Conservation (phyloP, 1,284 basidiomycete species). For the Fomes fomentarius region DNA sequence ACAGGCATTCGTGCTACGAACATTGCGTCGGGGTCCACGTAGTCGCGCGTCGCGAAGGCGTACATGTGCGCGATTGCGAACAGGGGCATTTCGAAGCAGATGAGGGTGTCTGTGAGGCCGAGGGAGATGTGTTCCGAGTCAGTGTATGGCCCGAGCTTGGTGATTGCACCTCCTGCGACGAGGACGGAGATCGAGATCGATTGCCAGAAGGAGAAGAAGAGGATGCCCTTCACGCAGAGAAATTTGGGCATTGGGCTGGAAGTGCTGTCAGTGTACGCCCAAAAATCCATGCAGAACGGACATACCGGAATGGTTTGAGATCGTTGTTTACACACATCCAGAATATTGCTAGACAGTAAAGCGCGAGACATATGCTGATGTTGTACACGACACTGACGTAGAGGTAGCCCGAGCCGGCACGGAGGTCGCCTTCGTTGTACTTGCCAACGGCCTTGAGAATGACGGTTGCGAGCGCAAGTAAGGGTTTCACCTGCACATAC, state of each 20-base stretch:
- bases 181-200: constrained; percentile 86
- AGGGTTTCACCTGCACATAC: constrained; percentile 96
- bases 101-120: constrained; percentile 87
- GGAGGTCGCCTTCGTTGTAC: constrained; percentile 90
- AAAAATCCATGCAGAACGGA: constrained; percentile 22
- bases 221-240: constrained; percentile 95
- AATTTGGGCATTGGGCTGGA: constrained; percentile 87
- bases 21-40: constrained; percentile 65
- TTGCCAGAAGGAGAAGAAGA: constrained; percentile 99
- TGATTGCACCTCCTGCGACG: constrained; percentile 82
- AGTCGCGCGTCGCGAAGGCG: constrained; percentile 87
- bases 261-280: not conserved
- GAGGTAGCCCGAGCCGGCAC: constrained; percentile 86
- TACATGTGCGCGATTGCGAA: constrained; percentile 95
- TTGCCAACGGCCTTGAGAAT: constrained; percentile 86
- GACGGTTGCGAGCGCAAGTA: constrained; percentile 85
- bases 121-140: constrained; percentile 91
- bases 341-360: constrained; percentile 93
- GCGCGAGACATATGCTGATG: constrained; percentile 69
- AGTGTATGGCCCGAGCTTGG: constrained; percentile 82
- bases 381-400: constrained; percentile 89
- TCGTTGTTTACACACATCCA: constrained; percentile 91
- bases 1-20: constrained; percentile 89
- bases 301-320: constrained; percentile 83
- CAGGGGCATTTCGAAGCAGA: constrained; percentile 97